phyloP scores from a whole-genome alignment of 805 yeast genomes.

The Wickerhamiella azyma region DNA sequence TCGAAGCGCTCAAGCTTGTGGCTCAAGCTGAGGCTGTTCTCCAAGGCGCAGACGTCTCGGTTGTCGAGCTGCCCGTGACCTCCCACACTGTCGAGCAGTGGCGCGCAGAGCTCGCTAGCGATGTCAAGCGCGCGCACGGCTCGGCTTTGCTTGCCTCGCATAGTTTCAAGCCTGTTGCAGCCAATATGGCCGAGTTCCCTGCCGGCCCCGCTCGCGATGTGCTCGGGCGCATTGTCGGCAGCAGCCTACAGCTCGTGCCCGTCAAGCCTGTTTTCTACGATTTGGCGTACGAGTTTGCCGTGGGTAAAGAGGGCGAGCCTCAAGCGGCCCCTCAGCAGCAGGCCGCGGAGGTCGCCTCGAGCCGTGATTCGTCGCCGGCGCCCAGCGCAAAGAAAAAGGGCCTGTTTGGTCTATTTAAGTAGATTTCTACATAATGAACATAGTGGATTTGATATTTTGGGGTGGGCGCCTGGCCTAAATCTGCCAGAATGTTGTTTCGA shows the following conservation, averaged over 20 bases:
- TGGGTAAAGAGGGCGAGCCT: not conserved
- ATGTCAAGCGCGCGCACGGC: constrained; percentile 21
- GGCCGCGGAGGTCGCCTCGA: no score
- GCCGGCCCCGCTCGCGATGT: constrained; percentile 19
- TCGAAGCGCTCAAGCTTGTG: constrained; percentile 24
- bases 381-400: constrained; percentile 7
- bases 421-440: not conserved
- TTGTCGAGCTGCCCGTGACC: constrained; percentile 14
- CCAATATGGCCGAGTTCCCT: constrained; percentile 33
- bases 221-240: constrained; percentile 22
- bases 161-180: constrained; percentile 28
- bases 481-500: no score
- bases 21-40: constrained; percentile 12
- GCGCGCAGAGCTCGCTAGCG: constrained; percentile 6
- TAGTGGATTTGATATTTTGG: no score
- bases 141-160: constrained; percentile 27
- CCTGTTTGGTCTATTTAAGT: constrained; percentile 12
- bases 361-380: not conserved
- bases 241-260: constrained; percentile 42
- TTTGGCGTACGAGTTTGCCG: constrained; percentile 69
- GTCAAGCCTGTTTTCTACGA: constrained; percentile 88
- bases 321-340: not conserved
- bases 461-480: no score
- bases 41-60: constrained; percentile 13
- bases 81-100: constrained; percentile 7